Evolutionary conservation across 352 stramenopile genomes (phyloP).

Genomic region (Saprolegnia parasitica): DNA sequence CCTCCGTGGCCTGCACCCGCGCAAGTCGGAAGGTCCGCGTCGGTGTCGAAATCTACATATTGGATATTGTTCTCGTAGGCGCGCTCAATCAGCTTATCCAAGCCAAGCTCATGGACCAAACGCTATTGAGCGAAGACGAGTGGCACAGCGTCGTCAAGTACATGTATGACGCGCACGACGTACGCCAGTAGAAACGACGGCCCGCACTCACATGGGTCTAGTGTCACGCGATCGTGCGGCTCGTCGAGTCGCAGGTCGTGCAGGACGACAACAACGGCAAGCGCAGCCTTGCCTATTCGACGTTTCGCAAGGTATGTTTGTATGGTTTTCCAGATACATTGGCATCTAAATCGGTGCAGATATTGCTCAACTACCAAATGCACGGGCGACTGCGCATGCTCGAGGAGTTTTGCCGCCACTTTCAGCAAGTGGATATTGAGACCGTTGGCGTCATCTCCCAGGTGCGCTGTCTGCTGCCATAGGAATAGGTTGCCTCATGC

Average conservation of each 20-base stretch:
- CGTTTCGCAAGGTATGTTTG: conserved; percentile 27
- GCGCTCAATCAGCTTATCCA: conserved; percentile 16
- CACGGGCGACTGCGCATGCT: conserved; percentile 20
- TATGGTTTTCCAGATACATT: too few relatives aligned
- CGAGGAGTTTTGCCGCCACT: conserved; percentile 23
- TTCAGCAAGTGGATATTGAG: conserved; percentile 15
- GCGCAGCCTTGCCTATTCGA: conserved; percentile 1
- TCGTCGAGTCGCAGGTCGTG: conserved; percentile 10
- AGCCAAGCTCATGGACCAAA: conserved; percentile 24
- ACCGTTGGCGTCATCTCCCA: conserved; percentile 22
- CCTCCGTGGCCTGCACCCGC: conserved; percentile 55
- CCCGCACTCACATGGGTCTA: neutral
- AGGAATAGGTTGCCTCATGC: too few relatives aligned
- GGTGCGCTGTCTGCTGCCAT: neutral
- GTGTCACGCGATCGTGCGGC: neutral
- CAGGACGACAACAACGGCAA: conserved; percentile 2
- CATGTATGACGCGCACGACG: conserved; percentile 27
- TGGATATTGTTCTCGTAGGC: conserved; percentile 1
- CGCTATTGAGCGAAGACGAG: conserved; percentile 13
- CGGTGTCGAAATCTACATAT: too few relatives aligned
- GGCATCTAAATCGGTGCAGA: too few relatives aligned
- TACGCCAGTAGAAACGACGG: too few relatives aligned
- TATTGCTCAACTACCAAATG: conserved; percentile 29
- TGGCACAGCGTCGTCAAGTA: conserved; percentile 28
- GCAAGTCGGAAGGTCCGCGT: conserved; percentile 64